These are phyloP conservation scores for Lomentospora prolificans DNA, from an alignment of 2,329 filamentous ascomycete species.

Conservation along the genomic window DNA sequence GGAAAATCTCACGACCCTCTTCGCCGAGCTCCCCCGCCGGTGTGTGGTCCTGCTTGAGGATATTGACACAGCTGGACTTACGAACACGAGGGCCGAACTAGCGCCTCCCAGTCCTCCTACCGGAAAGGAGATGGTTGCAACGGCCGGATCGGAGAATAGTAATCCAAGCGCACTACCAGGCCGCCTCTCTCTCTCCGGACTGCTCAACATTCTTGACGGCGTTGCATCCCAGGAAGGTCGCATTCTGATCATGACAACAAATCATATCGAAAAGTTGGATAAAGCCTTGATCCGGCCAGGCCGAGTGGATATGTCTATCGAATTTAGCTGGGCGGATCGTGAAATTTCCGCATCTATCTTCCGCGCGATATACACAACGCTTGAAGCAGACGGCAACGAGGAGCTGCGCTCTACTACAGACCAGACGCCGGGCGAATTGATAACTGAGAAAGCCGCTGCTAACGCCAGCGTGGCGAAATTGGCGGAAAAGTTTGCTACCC, in stretches of 20 bases:
- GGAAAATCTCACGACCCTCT: slow-evolving; percentile 54
- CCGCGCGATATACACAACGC: slow-evolving; percentile 44
- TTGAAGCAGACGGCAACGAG: slow-evolving; percentile 33
- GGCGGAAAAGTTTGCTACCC: slow-evolving; percentile 29
- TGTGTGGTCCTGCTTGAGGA: slow-evolving; percentile 70
- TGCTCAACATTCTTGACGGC: slow-evolving; percentile 75
- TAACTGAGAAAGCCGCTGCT: slow-evolving; percentile 14
- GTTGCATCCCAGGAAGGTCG: slow-evolving; percentile 54
- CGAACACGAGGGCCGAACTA: slow-evolving; percentile 40
- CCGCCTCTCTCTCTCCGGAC: slow-evolving; percentile 59
- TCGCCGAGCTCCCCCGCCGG: slow-evolving; percentile 55
- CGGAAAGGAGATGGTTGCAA: no score
- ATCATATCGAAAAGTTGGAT: slow-evolving; percentile 51
- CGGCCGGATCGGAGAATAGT: no score
- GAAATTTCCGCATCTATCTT: slow-evolving; percentile 46
- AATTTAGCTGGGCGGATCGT: slow-evolving; percentile 44
- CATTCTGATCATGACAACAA: slow-evolving; percentile 58
- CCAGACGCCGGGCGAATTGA: neutral
- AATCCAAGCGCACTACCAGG: neutral
- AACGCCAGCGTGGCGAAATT: slow-evolving; percentile 20
- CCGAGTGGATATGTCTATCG: slow-evolving; percentile 49
- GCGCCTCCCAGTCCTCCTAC: no score
- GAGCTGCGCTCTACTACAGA: slow-evolving; percentile 8
- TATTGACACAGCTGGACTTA: slow-evolving; percentile 63
- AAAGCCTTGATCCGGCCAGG: slow-evolving; percentile 53